Evolutionary conservation across 495 filamentous ascomycete species (phyloP), one percentile per base, ranked within the genome.

Genomic region (Xylaria sp.): DNA sequence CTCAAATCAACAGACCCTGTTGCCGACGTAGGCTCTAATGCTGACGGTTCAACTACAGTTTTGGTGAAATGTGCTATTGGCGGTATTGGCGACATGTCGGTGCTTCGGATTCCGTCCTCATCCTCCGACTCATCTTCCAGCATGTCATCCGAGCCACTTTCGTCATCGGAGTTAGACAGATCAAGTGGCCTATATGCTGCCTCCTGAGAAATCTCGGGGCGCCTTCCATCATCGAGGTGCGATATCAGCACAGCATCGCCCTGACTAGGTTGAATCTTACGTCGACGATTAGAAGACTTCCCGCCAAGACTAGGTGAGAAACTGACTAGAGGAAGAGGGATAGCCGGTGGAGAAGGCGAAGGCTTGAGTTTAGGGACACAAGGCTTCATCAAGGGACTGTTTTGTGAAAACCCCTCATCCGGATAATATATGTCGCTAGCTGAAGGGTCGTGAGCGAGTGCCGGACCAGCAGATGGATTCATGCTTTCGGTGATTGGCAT

Each of bases 161-260:
- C 77, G 72, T 77, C 73, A 44, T 74, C 70, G 61, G 69, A 68
- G 40, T 62, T 66, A 64, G 61, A 69, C 33, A 70, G 66, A 6
- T 68, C 68, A 29, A 77, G 73, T 11, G 77, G 75, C 57, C 73
- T 68, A 63, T 35, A 68, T 53, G 82, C 84, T 21, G 82, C 85
- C 72, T 81, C 72, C 59, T 77, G 71, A 70, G 84, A 82, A 71
- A 87, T 81, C 48, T 87, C 82, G 19, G 76, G 77, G 43, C 77
- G 79, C 71, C 84, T 84, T 69, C 86, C 82, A 69, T 80, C 82
- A 75, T 80, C 85, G 62, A 90, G 84, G 70, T 83, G 80, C 35
- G 77, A 75, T 44, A 90, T 80, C 72, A 90, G 77, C 61, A 88
- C 83, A 53, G 80, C 86, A 85, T 90, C 86, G 74, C 85, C 88